Evolutionary conservation across 768 basidiomycete genomes (phyloP), one percentile per base, ranked within the genome.

Genomic region (Kwoniella europaea): DNA sequence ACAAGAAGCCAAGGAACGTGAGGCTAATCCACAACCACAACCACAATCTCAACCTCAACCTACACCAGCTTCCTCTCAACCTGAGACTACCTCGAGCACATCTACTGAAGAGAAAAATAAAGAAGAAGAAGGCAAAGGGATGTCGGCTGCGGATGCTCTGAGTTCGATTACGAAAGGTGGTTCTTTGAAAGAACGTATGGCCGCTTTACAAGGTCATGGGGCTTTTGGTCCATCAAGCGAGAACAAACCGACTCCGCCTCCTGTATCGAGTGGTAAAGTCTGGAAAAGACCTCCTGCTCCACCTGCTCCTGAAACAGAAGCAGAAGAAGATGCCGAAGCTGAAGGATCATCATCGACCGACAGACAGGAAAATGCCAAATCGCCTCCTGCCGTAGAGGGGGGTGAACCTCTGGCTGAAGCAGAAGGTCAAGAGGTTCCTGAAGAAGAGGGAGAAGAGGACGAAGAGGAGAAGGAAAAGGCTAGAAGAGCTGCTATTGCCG

Each of bases 121-220:
- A 27, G 68, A 73, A 27, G 54, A 46, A 29, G 44, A 71, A 24
- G 65, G 68, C 10, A 55, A 68, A n/a, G 80, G 80, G 13, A 78
- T 85, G 71, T 84, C 84, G 24, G 92, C 92, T 4, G 88, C 89
- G 35, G 95, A 98, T 85, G 94, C 94, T 22, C 90, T 91, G 82
- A 91, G 90, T 77, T 91, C 91, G 77, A 95, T 96, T 83, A 88
- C 88, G 5, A 89, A 89, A 67, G 85, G 85, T 10, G 91, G 89
- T 4, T 92, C 92, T 67, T 84, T 98, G 74, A 94, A 90, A 85
- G 96, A 97, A 69, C 89, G 96, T 46, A 97, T 98, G 94, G 94
- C 94, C 41, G 93, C 94, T 2, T 85, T 98, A 46, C 92, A 94
- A 81, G 92, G 91, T 9, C 89, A 87, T 56, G 91, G 92, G 16